phyloP scores from a whole-genome alignment of 805 yeast species.

The Candida qinlingensis region DNA sequence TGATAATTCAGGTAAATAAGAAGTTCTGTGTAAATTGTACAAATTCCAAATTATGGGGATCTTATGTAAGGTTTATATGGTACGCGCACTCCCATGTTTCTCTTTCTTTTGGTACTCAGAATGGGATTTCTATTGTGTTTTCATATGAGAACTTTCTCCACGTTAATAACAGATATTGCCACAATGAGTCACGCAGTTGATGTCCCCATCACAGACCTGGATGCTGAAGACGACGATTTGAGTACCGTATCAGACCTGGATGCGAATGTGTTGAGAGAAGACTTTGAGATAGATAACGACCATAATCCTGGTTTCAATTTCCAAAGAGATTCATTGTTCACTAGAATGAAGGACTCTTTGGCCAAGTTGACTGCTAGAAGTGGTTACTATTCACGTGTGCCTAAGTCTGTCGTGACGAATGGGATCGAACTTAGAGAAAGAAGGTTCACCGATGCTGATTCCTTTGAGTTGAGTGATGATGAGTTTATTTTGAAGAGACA shows the following conservation, averaged over 20 bases:
- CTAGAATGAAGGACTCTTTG: slow-evolving; percentile 9
- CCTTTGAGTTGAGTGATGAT: slow-evolving; percentile 26
- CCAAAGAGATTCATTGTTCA: slow-evolving; percentile 4
- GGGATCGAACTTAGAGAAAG: slow-evolving; percentile 22
- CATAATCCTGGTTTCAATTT: slow-evolving; percentile 1
- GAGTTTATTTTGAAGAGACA: slow-evolving; percentile 21
- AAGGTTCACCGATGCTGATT: slow-evolving; percentile 14
- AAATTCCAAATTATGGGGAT: no score
- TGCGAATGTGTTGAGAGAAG: slow-evolving; percentile 20
- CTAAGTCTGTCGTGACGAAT: slow-evolving; percentile 11
- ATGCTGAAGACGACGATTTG: slow-evolving; percentile 33
- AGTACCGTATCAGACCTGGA: slow-evolving; percentile 16
- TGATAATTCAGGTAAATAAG: no score
- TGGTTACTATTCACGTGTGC: slow-evolving; percentile 12
- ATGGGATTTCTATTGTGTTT: no score
- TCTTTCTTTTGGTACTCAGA: no score
- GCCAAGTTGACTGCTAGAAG: slow-evolving; percentile 6
- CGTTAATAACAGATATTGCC: not conserved
- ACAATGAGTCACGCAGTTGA: slow-evolving; percentile 36
- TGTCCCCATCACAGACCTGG: slow-evolving; percentile 51
- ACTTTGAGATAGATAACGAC: slow-evolving; percentile 17
- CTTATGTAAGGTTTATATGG: no score
- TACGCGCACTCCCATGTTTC: no score
- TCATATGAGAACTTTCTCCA: no score
- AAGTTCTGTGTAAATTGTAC: no score